phyloP scores from a whole-genome alignment of 192 early-diverging fungal species.

The Coemansia javaensis region DNA sequence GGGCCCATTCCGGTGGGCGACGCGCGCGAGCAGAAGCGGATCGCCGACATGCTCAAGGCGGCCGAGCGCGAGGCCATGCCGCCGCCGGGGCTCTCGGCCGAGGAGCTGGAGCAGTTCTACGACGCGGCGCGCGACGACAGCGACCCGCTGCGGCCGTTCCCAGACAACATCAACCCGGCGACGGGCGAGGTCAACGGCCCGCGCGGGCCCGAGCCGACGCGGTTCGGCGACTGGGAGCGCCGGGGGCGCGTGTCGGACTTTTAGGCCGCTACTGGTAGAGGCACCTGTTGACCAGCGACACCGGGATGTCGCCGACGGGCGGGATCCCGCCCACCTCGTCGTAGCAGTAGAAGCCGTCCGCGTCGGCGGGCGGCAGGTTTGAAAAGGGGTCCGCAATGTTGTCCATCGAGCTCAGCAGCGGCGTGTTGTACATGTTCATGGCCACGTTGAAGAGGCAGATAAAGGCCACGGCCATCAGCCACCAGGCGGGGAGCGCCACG shows the following conservation, averaged over 20 bases:
- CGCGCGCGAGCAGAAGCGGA: slow-evolving; percentile 55
- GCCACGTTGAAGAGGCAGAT: slow-evolving; percentile 70
- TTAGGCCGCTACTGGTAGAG: slow-evolving; percentile 58
- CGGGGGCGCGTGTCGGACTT: slow-evolving; percentile 73
- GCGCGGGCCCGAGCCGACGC: slow-evolving; percentile 72
- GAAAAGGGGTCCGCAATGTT: slow-evolving; percentile 66
- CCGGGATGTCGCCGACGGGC: slow-evolving; percentile 44
- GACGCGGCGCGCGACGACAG: slow-evolving; percentile 41
- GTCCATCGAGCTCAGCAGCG: slow-evolving; percentile 63
- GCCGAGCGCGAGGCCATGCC: slow-evolving; percentile 38
- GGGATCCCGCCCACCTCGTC: slow-evolving; percentile 44
- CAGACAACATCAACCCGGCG: slow-evolving; percentile 61
- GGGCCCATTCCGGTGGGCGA: slow-evolving; percentile 66
- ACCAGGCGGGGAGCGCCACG: slow-evolving; percentile 73
- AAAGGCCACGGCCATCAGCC: slow-evolving; percentile 68
- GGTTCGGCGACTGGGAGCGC: slow-evolving; percentile 80
- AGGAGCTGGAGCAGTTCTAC: slow-evolving; percentile 47
- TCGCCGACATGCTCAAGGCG: slow-evolving; percentile 54
- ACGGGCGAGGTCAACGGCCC: slow-evolving; percentile 74
- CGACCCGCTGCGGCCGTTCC: slow-evolving; percentile 52
- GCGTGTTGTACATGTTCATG: slow-evolving; percentile 74
- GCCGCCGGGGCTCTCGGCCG: slow-evolving; percentile 24
- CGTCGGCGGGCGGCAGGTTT: slow-evolving; percentile 12
- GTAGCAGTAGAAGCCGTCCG: slow-evolving; percentile 19
- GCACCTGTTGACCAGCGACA: slow-evolving; percentile 67